Conservation (phyloP, 2,329 filamentous ascomycete genomes). For the Alternaria alternata region DNA sequence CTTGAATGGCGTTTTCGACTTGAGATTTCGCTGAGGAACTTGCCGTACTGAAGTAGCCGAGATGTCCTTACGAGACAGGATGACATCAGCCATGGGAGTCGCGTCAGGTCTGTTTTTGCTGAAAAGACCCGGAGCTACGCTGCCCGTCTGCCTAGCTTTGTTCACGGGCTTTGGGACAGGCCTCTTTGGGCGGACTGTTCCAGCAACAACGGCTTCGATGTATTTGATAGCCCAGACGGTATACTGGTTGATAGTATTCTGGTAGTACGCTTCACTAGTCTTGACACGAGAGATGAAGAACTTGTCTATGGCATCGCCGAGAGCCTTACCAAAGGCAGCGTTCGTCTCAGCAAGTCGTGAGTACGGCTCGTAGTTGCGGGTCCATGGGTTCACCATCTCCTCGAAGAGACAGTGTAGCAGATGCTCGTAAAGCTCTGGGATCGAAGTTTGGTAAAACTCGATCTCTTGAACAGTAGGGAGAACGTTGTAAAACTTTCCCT, state of each 20-base stretch:
- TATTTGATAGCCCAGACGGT: constrained; percentile 13
- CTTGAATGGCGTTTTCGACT: not conserved
- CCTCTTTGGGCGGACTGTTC: not conserved
- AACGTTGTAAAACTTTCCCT: constrained; percentile 3
- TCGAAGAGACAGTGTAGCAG: constrained; percentile 9
- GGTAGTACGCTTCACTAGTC: constrained; percentile 16
- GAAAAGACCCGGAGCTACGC: not conserved
- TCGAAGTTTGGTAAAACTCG: constrained; percentile 7
- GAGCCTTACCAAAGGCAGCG: constrained; percentile 3
- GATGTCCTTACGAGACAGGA: not conserved
- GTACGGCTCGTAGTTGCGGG: constrained; percentile 23
- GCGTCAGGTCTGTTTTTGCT: not conserved
- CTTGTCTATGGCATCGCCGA: constrained; percentile 10
- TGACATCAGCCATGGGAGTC: not conserved
- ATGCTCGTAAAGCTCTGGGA: constrained; percentile 16
- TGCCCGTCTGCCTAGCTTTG: not conserved
- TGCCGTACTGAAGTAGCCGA: not conserved
- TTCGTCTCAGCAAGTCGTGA: constrained; percentile 10
- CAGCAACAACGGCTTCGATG: not conserved
- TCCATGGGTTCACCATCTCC: constrained; percentile 20
- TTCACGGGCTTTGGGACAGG: not conserved
- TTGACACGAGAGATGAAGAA: constrained; percentile 13
- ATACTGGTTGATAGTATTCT: not conserved
- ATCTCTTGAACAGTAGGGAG: constrained; percentile 22
- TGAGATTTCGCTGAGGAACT: not conserved